Percentiles rank a stretch among this genome's conserved stretches.
phyloP scores from a whole-genome alignment of 257 asterid genomes.

The Solanum peruvianum region DNA sequence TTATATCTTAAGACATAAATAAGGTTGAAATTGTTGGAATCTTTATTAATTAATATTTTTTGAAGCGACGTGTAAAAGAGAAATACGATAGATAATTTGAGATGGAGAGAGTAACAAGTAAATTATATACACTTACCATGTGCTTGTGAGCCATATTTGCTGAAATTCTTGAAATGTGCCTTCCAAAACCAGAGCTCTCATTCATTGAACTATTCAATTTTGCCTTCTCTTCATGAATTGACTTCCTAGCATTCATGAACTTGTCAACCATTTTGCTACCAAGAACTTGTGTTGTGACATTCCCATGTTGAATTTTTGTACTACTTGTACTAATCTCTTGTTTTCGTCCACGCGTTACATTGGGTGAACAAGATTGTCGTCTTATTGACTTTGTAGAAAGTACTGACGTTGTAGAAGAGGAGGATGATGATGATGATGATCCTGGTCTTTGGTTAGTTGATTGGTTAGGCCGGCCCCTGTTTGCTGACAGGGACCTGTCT shows the following conservation, averaged over 20 bases:
- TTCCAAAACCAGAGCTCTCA: slow-evolving; percentile 52
- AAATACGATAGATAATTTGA: not conserved
- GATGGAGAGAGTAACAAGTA: not conserved
- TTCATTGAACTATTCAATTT: slow-evolving; percentile 31
- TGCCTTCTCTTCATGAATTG: slow-evolving; percentile 20
- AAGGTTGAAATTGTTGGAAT: not conserved
- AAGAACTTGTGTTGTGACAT: slow-evolving; percentile 25
- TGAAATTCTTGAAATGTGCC: slow-evolving; percentile 39
- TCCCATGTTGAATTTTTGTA: slow-evolving; percentile 12
- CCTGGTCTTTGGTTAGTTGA: slow-evolving; percentile 12
- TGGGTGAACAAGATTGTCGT: slow-evolving; percentile 56
- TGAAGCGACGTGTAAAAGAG: too few relatives aligned
- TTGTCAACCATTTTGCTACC: slow-evolving; percentile 79
- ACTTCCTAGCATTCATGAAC: slow-evolving; percentile 51
- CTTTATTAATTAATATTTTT: too few relatives aligned
- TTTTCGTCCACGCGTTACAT: slow-evolving; percentile 36
- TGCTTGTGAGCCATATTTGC: slow-evolving; percentile 36
- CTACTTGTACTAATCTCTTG: slow-evolving; percentile 6
- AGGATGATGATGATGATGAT: not conserved
- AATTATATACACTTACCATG: not conserved
- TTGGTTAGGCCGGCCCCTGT: slow-evolving; percentile 27
- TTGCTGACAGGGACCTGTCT: slow-evolving; percentile 34
- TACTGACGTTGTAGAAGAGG: not conserved
- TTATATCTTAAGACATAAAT: too few relatives aligned
- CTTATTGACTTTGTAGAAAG: not conserved